These are phyloP conservation scores for Blastomyces gilchristii DNA, from an alignment of 2,329 filamentous ascomycete genomes.

Conservation along the genomic window DNA sequence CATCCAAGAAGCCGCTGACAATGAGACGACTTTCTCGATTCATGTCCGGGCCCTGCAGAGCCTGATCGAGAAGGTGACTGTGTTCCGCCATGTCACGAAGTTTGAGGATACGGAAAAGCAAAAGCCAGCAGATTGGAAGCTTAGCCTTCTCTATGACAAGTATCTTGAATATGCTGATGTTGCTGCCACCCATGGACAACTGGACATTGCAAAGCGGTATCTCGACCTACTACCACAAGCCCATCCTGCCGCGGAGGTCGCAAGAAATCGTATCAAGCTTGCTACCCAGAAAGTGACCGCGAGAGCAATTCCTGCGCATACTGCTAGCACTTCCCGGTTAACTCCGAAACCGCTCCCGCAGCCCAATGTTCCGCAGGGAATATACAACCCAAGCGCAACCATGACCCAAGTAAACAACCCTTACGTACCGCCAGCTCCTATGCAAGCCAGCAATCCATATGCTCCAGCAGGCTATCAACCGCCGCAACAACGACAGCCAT, in stretches of 20 bases:
- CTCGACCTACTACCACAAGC: conserved; percentile 72
- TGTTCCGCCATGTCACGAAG: conserved; percentile 89
- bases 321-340: conserved; percentile 33
- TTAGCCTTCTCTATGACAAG: conserved; percentile 78
- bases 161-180: conserved; percentile 97
- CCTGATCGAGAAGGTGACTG: conserved; percentile 95
- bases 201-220: conserved; percentile 81
- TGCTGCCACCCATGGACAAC: conserved; percentile 76
- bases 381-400: conserved; percentile 18
- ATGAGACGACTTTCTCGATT: conserved; percentile 72
- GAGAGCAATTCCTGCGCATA: conserved; percentile 30
- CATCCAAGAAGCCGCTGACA: conserved; percentile 56
- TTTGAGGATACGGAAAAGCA: conserved; percentile 70
- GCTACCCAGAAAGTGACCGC: conserved; percentile 58
- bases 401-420: conserved; percentile 19
- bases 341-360: conserved; percentile 35
- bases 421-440: conserved; percentile 13
- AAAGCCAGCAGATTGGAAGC: conserved; percentile 74
- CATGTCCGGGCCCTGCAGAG: conserved; percentile 81
- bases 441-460: conserved; percentile 24
- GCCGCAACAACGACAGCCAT: conserved; percentile 36
- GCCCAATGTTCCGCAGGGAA: conserved; percentile 25
- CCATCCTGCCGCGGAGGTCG: conserved; percentile 79
- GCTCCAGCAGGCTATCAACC: conserved; percentile 47
- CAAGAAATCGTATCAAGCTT: conserved; percentile 72